Evolutionary conservation across 2,329 filamentous ascomycete species (phyloP).

Genomic region (Cryphonectria japonica): DNA sequence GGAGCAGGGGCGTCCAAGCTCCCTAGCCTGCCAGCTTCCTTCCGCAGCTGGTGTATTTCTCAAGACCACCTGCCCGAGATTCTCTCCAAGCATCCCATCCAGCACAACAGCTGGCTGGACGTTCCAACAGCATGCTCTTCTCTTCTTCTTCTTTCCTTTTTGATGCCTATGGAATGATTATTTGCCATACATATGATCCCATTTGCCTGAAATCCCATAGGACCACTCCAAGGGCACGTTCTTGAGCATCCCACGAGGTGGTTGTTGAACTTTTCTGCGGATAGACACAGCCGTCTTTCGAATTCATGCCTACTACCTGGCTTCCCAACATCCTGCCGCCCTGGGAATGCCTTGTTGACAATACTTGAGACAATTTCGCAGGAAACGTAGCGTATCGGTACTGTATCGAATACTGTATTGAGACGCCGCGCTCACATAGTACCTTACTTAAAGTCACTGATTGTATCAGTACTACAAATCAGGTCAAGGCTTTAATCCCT

Average conservation of each 20-base stretch:
- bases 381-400: not conserved
- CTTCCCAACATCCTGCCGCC: not conserved
- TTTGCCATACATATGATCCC: not conserved
- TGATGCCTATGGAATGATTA: not conserved
- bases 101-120: not conserved
- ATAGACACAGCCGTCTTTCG: not conserved
- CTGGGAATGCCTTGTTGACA: not conserved
- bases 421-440: not conserved
- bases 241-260: not conserved
- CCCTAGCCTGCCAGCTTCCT: not conserved
- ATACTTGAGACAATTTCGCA: not conserved
- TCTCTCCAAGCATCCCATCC: not conserved
- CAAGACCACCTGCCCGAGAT: not conserved
- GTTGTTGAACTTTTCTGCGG: not conserved
- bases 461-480: not conserved
- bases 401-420: not conserved
- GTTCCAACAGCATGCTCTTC: not conserved
- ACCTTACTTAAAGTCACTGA: not conserved
- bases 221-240: not conserved
- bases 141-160: not conserved
- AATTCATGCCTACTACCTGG: not conserved
- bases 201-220: not conserved
- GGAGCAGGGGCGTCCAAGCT: not conserved
- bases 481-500: not conserved
- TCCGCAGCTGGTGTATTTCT: not conserved